These are phyloP conservation scores for Bacterosira constricta DNA, from an alignment of 108 stramenopile genomes.

Conservation along the genomic window DNA sequence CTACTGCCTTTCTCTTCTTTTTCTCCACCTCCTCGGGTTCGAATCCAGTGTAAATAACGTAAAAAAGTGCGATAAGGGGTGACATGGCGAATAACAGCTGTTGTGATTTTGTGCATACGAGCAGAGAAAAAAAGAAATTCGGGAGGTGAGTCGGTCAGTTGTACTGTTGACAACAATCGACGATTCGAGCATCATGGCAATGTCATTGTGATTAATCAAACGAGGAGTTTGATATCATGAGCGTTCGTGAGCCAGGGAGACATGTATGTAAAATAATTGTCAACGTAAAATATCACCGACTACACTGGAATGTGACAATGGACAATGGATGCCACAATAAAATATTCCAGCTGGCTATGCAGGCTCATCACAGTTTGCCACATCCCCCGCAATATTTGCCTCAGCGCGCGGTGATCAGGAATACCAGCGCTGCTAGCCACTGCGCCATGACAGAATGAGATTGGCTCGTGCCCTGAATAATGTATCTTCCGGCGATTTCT, in stretches of 20 bases:
- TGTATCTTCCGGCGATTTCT: not conserved
- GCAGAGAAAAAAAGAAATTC: slow-evolving; percentile 8
- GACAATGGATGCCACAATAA: no score
- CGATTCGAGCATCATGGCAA: no score
- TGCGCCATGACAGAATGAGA: not conserved
- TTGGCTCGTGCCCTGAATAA: not conserved
- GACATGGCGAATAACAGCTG: slow-evolving; percentile 85
- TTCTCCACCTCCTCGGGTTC: slow-evolving; percentile 76
- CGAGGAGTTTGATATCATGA: no score
- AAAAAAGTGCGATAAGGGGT: slow-evolving; percentile 78
- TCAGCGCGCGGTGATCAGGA: not conserved
- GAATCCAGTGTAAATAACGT: slow-evolving; percentile 83
- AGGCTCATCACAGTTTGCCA: no score
- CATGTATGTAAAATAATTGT: no score
- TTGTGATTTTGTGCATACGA: not conserved
- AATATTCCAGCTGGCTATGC: no score
- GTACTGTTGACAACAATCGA: no score
- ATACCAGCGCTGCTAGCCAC: not conserved
- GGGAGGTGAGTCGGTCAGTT: not conserved
- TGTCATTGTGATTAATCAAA: no score
- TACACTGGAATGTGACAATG: no score
- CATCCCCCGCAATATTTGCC: no score
- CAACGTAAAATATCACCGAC: no score
- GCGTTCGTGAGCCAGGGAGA: no score
- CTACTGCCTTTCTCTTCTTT: slow-evolving; percentile 71